These are phyloP conservation scores for Phlebiopsis flavidoalba DNA, from an alignment of 768 basidiomycete species.

Conservation along the genomic window DNA sequence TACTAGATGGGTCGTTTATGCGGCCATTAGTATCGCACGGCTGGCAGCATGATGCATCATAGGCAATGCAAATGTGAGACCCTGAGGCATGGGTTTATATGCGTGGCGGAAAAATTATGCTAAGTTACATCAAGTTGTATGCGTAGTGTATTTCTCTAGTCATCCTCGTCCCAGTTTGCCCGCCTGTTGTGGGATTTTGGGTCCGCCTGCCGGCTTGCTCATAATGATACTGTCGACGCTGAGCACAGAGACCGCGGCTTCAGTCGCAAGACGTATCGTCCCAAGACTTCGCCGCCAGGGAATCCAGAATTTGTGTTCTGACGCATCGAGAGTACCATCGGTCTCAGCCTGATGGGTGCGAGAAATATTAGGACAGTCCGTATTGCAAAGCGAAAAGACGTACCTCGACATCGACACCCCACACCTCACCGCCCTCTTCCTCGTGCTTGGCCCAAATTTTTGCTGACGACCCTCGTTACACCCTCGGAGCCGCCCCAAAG, in stretches of 20 bases:
- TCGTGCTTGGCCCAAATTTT: conserved; percentile 90
- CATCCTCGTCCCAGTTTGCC: conserved; percentile 85
- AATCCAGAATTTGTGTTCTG: conserved; percentile 70
- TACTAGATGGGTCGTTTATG: neutral
- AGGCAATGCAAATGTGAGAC: neutral
- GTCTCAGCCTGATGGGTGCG: conserved; percentile 50
- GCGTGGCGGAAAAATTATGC: neutral
- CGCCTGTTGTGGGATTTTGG: conserved; percentile 81
- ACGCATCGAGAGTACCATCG: conserved; percentile 68
- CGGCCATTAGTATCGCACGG: neutral
- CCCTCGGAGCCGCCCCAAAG: conserved; percentile 86
- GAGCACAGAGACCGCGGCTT: conserved; percentile 86
- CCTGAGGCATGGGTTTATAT: neutral
- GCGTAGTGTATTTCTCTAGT: neutral
- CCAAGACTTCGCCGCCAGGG: conserved; percentile 88
- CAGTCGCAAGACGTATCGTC: conserved; percentile 86
- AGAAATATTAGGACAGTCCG: neutral
- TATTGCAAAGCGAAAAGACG: conserved; percentile 5
- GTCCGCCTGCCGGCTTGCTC: conserved; percentile 89
- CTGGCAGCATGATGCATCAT: neutral
- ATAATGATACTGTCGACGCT: conserved; percentile 98
- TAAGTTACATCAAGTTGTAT: conserved; percentile 4
- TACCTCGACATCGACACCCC: conserved; percentile 91
- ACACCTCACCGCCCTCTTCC: conserved; percentile 60
- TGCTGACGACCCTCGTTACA: conserved; percentile 86